Percentiles rank a stretch among this genome's conserved stretches.
Conservation (phyloP, 148 eudicot genomes). For the Rhododendron kiyosumense region DNA sequence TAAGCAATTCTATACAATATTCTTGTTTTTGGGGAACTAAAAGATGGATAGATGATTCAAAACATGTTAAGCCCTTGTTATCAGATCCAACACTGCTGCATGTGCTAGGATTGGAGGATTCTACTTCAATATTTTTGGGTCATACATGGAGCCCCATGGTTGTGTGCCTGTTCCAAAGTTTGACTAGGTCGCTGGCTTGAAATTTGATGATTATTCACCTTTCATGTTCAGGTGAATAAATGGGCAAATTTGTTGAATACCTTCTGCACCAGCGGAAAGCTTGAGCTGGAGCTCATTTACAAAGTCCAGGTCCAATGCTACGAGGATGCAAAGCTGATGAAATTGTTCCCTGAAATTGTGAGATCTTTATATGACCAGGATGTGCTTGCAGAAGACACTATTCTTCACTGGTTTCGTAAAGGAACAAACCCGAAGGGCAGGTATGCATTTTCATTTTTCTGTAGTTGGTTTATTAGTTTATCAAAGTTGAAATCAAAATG, state of each 20-base stretch:
- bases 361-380: slow-evolving; percentile 92
- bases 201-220: neutral
- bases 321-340: slow-evolving; percentile 95
- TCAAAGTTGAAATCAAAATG: neutral
- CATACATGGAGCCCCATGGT: neutral
- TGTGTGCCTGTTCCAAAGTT: neutral
- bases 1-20: neutral
- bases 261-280: slow-evolving; percentile 90
- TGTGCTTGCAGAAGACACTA: slow-evolving; percentile 96
- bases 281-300: slow-evolving; percentile 86
- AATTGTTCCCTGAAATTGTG: slow-evolving; percentile 88
- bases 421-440: slow-evolving; percentile 95
- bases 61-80: neutral
- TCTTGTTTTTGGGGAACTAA: neutral
- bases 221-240: slow-evolving; percentile 59
- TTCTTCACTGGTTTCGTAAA: slow-evolving; percentile 92
- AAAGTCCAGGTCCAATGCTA: slow-evolving; percentile 94
- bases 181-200: neutral
- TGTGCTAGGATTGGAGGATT: neutral
- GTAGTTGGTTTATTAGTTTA: neutral
- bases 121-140: neutral
- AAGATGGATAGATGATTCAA: neutral
- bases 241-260: slow-evolving; percentile 86
- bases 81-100: neutral
- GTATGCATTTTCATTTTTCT: slow-evolving; percentile 24